Evolutionary conservation across 2,329 filamentous ascomycete genomes (phyloP), one percentile per base, ranked within the genome.

Genomic region (Aspergillus eucalypticola): DNA sequence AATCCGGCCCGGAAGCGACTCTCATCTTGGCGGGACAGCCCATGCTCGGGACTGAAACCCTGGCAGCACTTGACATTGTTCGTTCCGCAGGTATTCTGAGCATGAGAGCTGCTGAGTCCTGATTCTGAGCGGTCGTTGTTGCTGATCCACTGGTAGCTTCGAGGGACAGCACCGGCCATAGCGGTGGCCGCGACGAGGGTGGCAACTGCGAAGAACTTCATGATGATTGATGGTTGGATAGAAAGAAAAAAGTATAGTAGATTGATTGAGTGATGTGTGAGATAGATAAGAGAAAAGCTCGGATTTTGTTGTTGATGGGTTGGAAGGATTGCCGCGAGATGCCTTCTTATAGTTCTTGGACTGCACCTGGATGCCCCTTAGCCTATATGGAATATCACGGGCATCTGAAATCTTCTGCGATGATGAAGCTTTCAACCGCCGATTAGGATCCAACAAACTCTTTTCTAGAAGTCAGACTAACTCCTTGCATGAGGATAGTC

Each of bases 161-260:
- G n/a, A 23, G 23, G 49, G 44, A 56, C 54, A 23, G 23, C 13
- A 5, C 58, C 54, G 42, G 62, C 62, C 50, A 60, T 23, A 19
- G 48, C 62, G 41, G 60, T 53, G 49, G 60, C 53, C 51, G 66
- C 69, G 56, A 71, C 57, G 54, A 70, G 54, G 46, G 69, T 44
- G 35, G 63, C 60, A 25, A 69, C 38, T 17, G 64, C 32, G 63
- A 70, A 59, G 67, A 72, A 68, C 67, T 72, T 67, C 70, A 72
- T 71, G 62, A 62, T 70, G 63, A 61, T 55, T 17, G 48, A 41
- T 59, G 13, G 41, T 32, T 64, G 15, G 38, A 27, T 42, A 13
- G 10, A 15, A 2, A 0, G 3, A 50, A 3, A 13, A 6, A 8
- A 3, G 7, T 32, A 10, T 11, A 11, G 8, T 32, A 32, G 8